Evolutionary conservation across 1,284 basidiomycete genomes (phyloP), one percentile per base, ranked within the genome.

Genomic region (Sporisorium graminicola): DNA sequence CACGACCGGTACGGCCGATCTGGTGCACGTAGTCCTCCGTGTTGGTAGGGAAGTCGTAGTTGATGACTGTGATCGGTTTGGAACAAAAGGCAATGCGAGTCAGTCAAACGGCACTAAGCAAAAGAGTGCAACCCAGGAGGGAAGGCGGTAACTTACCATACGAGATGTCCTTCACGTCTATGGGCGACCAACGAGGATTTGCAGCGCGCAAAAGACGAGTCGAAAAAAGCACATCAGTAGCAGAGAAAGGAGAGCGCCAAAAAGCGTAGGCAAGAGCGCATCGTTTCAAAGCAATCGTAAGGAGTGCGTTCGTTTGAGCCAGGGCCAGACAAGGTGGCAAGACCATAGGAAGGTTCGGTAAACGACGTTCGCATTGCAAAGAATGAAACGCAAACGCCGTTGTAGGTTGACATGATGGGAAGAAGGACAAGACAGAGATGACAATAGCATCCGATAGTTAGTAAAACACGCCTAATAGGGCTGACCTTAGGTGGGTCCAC

Each of bases 41-140:
- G 85, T 95, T 95, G 88, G 95, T 97, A 5, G 95, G 94, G 89
- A 97, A 98, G 86, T 97, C 95, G 87, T 94, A 96, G 88, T 95
- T 95, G 42, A 85, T 80, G 71, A 81, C 77, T 75, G 67, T 57
- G 61, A 58, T 26, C 16, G 13, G 37, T 35, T 2, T 33, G 51
- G 51, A 35, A 35, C 24, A 37, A 5, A 47, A 53, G 10, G 29
- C 29, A 33, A 26, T 18, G 16, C n/a, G n/a, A n/a, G 31, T 29
- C 16, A 37, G 55, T 49, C 31, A 37, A 29, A n/a, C 33, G 7
- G 18, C n/a, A 22, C 20, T 13, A 7, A 22, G 50, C 13, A 50
- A 18, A 20, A 70, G 58, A 44, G 47, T 37, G 5, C 22, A 26
- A 16, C 22, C n/a, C 22, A n/a, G 22, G 27, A 31, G 8, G 9